Evolutionary conservation across 176 grass and related monocot genomes (phyloP).

Genomic region (Thalia dealbata): DNA sequence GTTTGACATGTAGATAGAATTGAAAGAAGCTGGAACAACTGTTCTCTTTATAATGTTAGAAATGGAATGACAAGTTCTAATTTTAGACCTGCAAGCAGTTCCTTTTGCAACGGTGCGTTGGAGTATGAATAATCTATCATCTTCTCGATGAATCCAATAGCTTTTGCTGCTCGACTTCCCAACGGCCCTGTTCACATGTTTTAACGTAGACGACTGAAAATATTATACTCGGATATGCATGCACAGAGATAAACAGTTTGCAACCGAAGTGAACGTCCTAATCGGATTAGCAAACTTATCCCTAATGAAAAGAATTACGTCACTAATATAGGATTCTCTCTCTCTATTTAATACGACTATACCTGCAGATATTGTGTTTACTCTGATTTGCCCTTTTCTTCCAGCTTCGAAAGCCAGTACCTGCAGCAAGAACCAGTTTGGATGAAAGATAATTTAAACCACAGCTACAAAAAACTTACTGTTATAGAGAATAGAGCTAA

Average conservation of each 20-base stretch:
- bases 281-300: background rate
- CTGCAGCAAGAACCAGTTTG: constrained; percentile 19
- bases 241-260: background rate
- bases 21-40: background rate
- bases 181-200: constrained; percentile 38
- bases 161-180: constrained; percentile 79
- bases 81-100: constrained; percentile 56
- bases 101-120: constrained; percentile 81
- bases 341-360: background rate
- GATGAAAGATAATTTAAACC: background rate
- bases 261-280: too few species aligned
- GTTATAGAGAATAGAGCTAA: constrained; percentile 9
- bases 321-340: background rate
- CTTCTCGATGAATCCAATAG: constrained; percentile 83
- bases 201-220: background rate
- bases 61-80: background rate
- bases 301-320: background rate
- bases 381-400: constrained; percentile 63
- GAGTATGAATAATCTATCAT: constrained; percentile 79
- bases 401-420: constrained; percentile 77
- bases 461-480: background rate
- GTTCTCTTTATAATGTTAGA: too few species aligned
- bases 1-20: background rate
- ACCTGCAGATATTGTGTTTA: constrained; percentile 88
- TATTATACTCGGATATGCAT: background rate